Conservation (phyloP, 192 early-diverging fungal species). For the Diversispora epigaea region DNA sequence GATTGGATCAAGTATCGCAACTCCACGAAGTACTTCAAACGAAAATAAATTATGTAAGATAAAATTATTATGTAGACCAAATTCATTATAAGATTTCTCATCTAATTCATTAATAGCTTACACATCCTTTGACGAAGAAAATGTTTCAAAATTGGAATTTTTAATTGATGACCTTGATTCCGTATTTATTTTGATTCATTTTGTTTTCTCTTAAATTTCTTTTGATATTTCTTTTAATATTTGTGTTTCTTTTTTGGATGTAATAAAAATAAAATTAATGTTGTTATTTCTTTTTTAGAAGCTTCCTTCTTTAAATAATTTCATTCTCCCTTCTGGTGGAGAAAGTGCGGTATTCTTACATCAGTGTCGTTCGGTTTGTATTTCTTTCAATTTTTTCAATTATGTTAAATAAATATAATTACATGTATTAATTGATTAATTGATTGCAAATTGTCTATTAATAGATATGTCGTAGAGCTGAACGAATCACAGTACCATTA, state of each 20-base stretch:
- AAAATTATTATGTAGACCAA: neutral
- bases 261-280: neutral
- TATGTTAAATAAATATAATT: neutral
- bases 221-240: neutral
- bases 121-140: conserved; percentile 77
- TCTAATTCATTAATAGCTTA: conserved; percentile 38
- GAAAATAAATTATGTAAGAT: conserved; percentile 52
- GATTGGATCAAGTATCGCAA: conserved; percentile 89
- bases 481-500: conserved; percentile 76
- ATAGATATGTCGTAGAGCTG: conserved; percentile 76
- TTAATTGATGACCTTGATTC: conserved; percentile 85
- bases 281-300: conserved; percentile 31
- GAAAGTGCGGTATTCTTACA: conserved; percentile 78
- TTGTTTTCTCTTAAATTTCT: neutral
- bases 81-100: neutral
- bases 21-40: conserved; percentile 64
- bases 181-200: conserved; percentile 56
- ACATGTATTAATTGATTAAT: neutral
- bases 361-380: conserved; percentile 69
- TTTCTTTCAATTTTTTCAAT: too few species aligned
- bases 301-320: conserved; percentile 45
- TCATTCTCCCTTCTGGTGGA: conserved; percentile 76
- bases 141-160: conserved; percentile 62
- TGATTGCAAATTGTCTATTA: neutral
- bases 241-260: too few species aligned